Base-by-base conservation (phyloP, 345 rosid genomes). In the Linum lewisii region DNA sequence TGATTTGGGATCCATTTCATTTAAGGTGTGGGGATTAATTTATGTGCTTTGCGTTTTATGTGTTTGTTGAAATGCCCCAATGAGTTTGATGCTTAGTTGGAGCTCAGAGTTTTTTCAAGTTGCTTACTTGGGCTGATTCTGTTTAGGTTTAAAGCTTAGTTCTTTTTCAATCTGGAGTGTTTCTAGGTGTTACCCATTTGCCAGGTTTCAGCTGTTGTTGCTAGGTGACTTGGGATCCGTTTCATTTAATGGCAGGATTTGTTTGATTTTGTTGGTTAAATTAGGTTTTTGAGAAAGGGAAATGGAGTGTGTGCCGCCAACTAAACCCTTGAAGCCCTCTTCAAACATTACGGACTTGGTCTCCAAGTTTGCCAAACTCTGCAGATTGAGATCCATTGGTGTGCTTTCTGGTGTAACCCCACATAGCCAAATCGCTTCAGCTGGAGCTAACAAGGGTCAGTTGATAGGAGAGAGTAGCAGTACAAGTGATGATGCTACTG, bases 341-440 rank as follows among this genome's bases (percentile, higher is more conserved):
- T 74, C 76, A 23, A 80, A 77, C 61, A 62, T 76, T 62, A 70
- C 79, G 10, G 86, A 80, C 7, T 66, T 81, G 22, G 75, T 81
- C 52, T 77, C 88, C 54, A 85, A 70, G 38, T 76, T 81, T 72
- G 79, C 82, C 19, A 81, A 79, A 75, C 72, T 71, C 69, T 81
- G 85, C 73, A 81, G 70, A 66, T 59, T 78, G 59, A 85, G 82
- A 70, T 81, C 88, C 62, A 62, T 81, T 57, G 93, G 82, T 67
- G 85, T 81, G 15, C 76, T 83, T 50, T 58, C 67, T 65, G 57
- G 69, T 52, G 79, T 73, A 45, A 71, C 60, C 61, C 67, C 66
- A 34, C 70, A 66, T 66, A 75, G 37, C 19, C 59, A 59, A 3
- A 60, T 52, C 19, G 51, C 23, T 69, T 66, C 58, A 5, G 37